phyloP scores from a whole-genome alignment of 345 rosid genomes.

The Acer campestre region DNA sequence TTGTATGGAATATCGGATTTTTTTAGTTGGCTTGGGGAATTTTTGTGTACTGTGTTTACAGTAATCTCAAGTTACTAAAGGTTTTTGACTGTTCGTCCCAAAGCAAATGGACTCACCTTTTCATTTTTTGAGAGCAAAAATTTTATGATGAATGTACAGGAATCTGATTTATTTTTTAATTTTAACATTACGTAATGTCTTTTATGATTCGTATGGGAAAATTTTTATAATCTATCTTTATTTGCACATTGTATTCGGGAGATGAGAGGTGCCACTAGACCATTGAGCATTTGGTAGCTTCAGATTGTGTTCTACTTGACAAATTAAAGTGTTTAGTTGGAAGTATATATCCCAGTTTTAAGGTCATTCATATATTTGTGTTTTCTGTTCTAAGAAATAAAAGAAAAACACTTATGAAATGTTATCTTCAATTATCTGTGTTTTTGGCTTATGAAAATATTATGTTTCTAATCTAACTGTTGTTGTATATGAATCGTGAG shows the following conservation, averaged over 20 bases:
- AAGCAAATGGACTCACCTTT: background rate
- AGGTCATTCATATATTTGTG: background rate
- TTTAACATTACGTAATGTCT: background rate
- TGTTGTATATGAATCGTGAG: background rate
- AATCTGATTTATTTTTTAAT: background rate
- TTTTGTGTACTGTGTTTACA: background rate
- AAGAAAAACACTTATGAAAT: background rate
- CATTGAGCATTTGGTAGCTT: background rate
- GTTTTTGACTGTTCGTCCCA: background rate
- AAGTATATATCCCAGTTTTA: background rate
- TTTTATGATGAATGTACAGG: background rate
- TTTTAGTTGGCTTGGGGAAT: background rate
- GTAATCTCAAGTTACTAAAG: background rate
- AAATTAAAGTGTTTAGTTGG: background rate
- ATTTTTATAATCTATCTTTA: background rate
- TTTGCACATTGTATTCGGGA: background rate
- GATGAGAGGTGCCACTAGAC: background rate
- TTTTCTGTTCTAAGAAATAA: background rate
- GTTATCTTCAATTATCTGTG: background rate
- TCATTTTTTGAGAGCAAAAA: background rate
- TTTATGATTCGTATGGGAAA: background rate
- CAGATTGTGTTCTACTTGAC: background rate
- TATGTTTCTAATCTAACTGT: background rate
- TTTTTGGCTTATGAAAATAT: background rate
- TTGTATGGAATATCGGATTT: background rate